Base-by-base conservation (phyloP, 139 green algal genomes). In the Volvox africanus region DNA sequence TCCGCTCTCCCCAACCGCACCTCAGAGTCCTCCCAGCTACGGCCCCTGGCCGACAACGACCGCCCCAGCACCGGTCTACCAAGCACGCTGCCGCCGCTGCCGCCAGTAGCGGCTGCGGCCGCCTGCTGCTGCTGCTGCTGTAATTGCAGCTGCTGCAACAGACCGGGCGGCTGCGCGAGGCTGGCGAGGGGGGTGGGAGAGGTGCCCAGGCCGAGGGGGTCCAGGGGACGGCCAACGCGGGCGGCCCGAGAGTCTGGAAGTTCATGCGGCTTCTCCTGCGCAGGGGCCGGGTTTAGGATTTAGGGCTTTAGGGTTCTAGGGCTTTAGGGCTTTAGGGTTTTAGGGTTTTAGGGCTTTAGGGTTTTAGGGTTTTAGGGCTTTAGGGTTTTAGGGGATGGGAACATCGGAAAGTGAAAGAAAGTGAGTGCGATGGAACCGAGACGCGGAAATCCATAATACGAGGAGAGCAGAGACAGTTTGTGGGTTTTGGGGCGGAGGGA, bases 221-320 rank as follows among this genome's bases (percentile, higher is more conserved):
- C 86, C 86, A 90, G 86, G 32, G 86, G 86, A 21, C 86, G 86
- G 21, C 86, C 86, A 21, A 90, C 86, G 20, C 86, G 86, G n/a
- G 73, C 50, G 18, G 86, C 86, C 0, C 86, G 86, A 75, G 50
- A 37, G 73, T 67, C 73, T 28, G 86, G 86, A 44, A 90, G 20
- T 69, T 90, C 86, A 26, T 76, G 50, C 11, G 86, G 86, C 73
- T 69, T 68, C n/a, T 90, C 86, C 86, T 90, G 86, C 50, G 65
- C 65, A 73, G 6, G 21, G 5, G 11, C 9, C 44, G 44, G 44
- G 44, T 14, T 5, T 55, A 55, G 44, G 44, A 55, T 55, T 55
- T 55, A 55, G 9, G 5, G 44, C n/a, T n/a, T n/a, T n/a, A n/a
- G n/a, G n/a, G n/a, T n/a, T n/a, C n/a, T n/a, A n/a, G n/a, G n/a